Base-by-base conservation (phyloP, 1,284 basidiomycete species). In the Microbotryum lychnidis-dioicae region DNA sequence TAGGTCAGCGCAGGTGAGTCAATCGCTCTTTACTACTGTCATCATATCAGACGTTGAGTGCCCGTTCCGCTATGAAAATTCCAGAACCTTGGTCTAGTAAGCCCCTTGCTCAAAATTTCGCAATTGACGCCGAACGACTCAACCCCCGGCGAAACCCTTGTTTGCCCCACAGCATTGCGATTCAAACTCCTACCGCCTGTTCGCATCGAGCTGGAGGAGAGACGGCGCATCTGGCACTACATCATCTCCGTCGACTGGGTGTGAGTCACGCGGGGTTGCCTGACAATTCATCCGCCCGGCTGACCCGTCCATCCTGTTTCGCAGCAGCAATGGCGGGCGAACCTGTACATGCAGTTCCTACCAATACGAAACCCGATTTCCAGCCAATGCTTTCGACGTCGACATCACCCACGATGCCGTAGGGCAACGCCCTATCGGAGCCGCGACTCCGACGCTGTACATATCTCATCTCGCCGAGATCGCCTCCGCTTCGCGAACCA, bases 161-260 rank as follows among this genome's bases (percentile, higher is more conserved):
- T n/a, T 7, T 9, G 12, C 2, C 9, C 3, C 23, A 23, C 54
- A 65, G 63, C 60, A 66, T 45, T 62, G 62, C 18, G 64, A 66
- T 3, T 53, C 62, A 0, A 31, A 16, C n/a, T 9, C 18, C 6
- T 25, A 25, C 12, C 23, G 9, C 1, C 6, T 8, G 3, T 50
- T 64, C 16, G 9, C 7, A 51, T 66, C 33, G 60, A 66, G 23
- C 18, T 46, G 6, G 60, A 68, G 27, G 67, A 66, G 21, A 60
- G 64, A 14, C 62, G 67, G 10, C 47, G 60, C 2, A 46, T 68
- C 1, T 68, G 67, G 67, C 56, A 55, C 29, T 47, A 62, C 47
- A 52, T 68, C 23, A 18, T 65, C 29, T 58, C 45, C 1, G 25
- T 54, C 56, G 67, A 68, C 58, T 60, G 62, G 62, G 47, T 42